Evolutionary conservation across 2,329 filamentous ascomycete species (phyloP), one percentile per base, ranked within the genome.

Genomic region (Sporothrix protearum): DNA sequence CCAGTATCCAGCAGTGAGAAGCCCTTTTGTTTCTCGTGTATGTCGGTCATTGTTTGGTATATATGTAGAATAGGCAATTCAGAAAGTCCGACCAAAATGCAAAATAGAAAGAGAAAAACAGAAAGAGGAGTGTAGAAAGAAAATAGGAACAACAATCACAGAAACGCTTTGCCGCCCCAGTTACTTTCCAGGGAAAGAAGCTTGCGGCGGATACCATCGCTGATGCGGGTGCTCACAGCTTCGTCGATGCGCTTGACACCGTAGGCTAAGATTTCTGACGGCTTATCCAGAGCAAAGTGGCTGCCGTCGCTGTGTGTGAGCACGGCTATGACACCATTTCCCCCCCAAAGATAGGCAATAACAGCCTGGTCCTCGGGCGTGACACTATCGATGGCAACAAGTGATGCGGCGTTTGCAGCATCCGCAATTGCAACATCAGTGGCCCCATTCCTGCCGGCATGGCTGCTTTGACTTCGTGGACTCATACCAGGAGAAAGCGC

Each of bases 151-250:
- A 0, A 9, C 9, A 8, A 51, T 49, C n/a, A 57, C 30, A 22
- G 2, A 16, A 25, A n/a, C 9, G 28, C 9, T 9, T 71, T 55
- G 6, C 25, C n/a, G n/a, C 74, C 78, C 83, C 83, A 85, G 74
- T 81, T 80, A 2, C 72, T 76, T 1, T 77, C 77, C n/a, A 85
- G 75, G 0, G 77, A 69, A 0, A 79, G 71, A 4, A 85, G 78
- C 77, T 85, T 85, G 45, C 83, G 79, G 70, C 78, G 80, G 68
- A 85, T 82, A 16, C 83, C 84, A 55, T 84, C 83, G 22, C 80
- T 78, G 12, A 85, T 77, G 3, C 83, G 80, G 1, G 81, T 80
- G 74, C 81, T 82, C n/a, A 79, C 71, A 5, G 82, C 81, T 3
- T 80, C 78, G 6, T 81, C 79, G 9, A 85, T 78, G 19, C 79